phyloP scores from a whole-genome alignment of 768 basidiomycete species.

The Austroboletus eburneus region DNA sequence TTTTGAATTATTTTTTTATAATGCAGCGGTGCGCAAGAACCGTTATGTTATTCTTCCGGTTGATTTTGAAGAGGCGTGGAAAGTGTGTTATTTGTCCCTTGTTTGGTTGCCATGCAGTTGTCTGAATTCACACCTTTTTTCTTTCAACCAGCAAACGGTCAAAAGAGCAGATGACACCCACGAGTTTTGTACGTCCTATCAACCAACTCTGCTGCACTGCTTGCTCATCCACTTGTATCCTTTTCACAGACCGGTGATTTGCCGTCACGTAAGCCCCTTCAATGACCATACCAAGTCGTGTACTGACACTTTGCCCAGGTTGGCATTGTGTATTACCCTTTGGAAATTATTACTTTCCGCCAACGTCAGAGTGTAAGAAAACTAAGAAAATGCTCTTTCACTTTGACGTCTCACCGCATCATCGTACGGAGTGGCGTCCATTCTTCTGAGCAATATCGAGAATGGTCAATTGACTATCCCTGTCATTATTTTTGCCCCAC shows the following conservation, averaged over 20 bases:
- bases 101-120: constrained; percentile 38
- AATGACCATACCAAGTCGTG: constrained; percentile 15
- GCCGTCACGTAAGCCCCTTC: constrained; percentile 36
- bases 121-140: constrained; percentile 30
- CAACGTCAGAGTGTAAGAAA: constrained; percentile 7
- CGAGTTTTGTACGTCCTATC: constrained; percentile 78
- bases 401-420: constrained; percentile 75
- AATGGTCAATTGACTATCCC: constrained; percentile 26
- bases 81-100: constrained; percentile 70
- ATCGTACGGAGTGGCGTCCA: constrained; percentile 68
- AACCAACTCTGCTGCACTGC: neutral
- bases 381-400: constrained; percentile 64
- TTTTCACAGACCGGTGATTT: constrained; percentile 37
- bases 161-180: constrained; percentile 94
- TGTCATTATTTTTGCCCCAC: constrained; percentile 41
- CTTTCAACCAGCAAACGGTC: constrained; percentile 78
- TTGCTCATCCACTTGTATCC: constrained; percentile 4
- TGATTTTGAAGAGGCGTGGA: constrained; percentile 99
- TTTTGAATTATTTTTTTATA: constrained; percentile 5
- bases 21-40: constrained; percentile 87
- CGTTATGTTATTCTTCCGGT: constrained; percentile 94
- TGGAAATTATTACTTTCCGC: constrained; percentile 23
- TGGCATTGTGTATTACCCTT: constrained; percentile 34
- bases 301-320: constrained; percentile 20
- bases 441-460: constrained; percentile 76